Conservation (phyloP, 1,284 basidiomycete genomes). For the Puccinia novopanici region DNA sequence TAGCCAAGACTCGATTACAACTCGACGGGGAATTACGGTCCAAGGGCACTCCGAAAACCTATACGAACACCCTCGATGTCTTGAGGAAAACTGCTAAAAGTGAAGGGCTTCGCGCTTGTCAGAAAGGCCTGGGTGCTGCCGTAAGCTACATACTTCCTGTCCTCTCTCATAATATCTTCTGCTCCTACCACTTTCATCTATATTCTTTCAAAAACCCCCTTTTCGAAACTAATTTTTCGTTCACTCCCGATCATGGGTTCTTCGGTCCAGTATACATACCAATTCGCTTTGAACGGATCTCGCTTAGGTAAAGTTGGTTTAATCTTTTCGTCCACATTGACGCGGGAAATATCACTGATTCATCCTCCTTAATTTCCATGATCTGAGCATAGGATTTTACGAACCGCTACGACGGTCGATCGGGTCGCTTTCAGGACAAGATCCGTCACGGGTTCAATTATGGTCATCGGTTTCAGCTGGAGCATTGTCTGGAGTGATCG, state of each 20-base stretch:
- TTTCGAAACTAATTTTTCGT: neutral
- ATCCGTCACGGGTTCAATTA: constrained; percentile 51
- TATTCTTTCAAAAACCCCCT: neutral
- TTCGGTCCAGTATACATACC: constrained; percentile 54
- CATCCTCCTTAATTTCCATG: neutral
- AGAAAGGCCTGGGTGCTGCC: constrained; percentile 50
- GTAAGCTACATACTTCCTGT: constrained; percentile 15
- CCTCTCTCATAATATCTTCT: neutral
- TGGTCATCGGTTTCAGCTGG: constrained; percentile 53
- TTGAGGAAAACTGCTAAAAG: constrained; percentile 31
- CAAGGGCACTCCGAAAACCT: constrained; percentile 38
- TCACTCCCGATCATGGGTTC: too few species aligned
- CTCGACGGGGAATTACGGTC: constrained; percentile 79
- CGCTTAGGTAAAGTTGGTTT: constrained; percentile 70
- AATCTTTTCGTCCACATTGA: neutral
- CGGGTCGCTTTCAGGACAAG: constrained; percentile 32
- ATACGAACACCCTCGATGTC: constrained; percentile 39
- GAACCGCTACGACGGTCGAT: constrained; percentile 75
- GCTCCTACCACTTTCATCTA: neutral
- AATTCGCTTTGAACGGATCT: constrained; percentile 92
- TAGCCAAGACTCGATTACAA: constrained; percentile 90
- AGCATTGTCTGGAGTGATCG: constrained; percentile 52
- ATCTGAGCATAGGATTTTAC: constrained; percentile 73
- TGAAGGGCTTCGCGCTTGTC: constrained; percentile 45
- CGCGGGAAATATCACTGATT: too few species aligned